phyloP scores from a whole-genome alignment of 1,139 yeast species.

The Candida dubliniensis region DNA sequence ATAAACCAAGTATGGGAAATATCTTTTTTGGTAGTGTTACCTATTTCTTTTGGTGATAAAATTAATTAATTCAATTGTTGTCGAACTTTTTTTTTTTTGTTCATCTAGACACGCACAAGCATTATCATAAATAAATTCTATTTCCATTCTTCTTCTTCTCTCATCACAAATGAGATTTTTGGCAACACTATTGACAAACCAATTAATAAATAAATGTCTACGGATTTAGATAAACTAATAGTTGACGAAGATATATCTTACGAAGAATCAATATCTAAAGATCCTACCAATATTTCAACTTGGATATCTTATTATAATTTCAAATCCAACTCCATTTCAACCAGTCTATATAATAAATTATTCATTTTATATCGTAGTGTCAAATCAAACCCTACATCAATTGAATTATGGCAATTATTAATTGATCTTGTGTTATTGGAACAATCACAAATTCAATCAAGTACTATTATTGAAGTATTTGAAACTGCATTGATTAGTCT shows the following conservation, averaged over 20 bases:
- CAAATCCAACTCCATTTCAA: conserved; percentile 22
- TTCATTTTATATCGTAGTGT: conserved; percentile 59
- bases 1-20: too few species aligned
- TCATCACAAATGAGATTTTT: too few species aligned
- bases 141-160: not conserved
- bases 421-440: conserved; percentile 42
- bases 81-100: too few species aligned
- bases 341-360: conserved; percentile 24
- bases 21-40: too few species aligned
- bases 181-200: conserved; percentile 26
- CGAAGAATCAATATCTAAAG: conserved; percentile 48
- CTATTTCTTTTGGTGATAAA: too few species aligned
- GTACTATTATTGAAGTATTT: conserved; percentile 42
- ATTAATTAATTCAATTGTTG: too few species aligned
- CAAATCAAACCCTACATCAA: conserved; percentile 44
- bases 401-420: conserved; percentile 55
- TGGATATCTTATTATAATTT: conserved; percentile 58
- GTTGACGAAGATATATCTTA: conserved; percentile 37
- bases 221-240: conserved; percentile 22
- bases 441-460: conserved; percentile 27
- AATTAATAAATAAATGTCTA: conserved; percentile 5
- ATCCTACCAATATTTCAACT: conserved; percentile 40
- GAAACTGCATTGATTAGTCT: conserved; percentile 36
- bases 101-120: not conserved
- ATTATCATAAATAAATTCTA: not conserved